Percentiles rank a stretch among this genome's conserved stretches.
Conservation (phyloP, 2,329 filamentous ascomycete species). For the Ascochyta koolunga region DNA sequence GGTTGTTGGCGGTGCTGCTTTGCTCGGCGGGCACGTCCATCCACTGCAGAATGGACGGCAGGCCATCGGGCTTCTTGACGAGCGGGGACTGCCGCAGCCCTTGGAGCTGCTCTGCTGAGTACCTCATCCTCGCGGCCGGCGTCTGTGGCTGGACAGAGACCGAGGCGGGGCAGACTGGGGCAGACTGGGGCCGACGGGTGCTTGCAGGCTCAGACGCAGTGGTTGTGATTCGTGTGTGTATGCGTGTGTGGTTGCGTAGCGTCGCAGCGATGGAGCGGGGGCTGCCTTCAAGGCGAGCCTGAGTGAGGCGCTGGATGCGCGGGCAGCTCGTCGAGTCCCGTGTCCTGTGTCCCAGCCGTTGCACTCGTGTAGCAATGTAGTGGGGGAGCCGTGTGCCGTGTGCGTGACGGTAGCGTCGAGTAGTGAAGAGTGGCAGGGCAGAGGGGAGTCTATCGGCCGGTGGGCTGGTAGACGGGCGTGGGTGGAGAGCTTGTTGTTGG, state of each 20-base stretch:
- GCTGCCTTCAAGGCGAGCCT: conserved; percentile 25
- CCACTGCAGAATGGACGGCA: conserved; percentile 91
- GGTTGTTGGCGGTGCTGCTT: conserved; percentile 32
- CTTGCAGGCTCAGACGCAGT: conserved; percentile 5
- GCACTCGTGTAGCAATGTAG: conserved; percentile 17
- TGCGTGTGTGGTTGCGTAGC: conserved; percentile 5
- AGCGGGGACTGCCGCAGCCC: conserved; percentile 80
- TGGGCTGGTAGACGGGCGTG: neutral
- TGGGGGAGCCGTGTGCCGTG: conserved; percentile 12
- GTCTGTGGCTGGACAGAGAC: conserved; percentile 15
- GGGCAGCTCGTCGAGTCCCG: conserved; percentile 15
- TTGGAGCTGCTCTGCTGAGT: conserved; percentile 77
- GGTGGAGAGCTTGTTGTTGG: conserved; percentile 5
- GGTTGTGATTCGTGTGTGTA: neutral
- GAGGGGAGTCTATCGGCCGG: neutral
- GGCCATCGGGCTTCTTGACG: conserved; percentile 76
- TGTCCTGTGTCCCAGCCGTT: conserved; percentile 12
- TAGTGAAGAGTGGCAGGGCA: neutral
- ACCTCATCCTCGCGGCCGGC: conserved; percentile 51
- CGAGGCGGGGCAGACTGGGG: conserved; percentile 27
- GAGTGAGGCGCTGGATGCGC: conserved; percentile 25
- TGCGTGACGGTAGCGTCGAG: neutral
- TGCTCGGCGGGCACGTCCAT: conserved; percentile 72
- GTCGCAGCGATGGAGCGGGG: conserved; percentile 16
- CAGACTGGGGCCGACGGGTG: conserved; percentile 24